These are phyloP conservation scores for Plasmodium knowlesi DNA, from an alignment of 169 alveolate genomes.

Conservation along the genomic window DNA sequence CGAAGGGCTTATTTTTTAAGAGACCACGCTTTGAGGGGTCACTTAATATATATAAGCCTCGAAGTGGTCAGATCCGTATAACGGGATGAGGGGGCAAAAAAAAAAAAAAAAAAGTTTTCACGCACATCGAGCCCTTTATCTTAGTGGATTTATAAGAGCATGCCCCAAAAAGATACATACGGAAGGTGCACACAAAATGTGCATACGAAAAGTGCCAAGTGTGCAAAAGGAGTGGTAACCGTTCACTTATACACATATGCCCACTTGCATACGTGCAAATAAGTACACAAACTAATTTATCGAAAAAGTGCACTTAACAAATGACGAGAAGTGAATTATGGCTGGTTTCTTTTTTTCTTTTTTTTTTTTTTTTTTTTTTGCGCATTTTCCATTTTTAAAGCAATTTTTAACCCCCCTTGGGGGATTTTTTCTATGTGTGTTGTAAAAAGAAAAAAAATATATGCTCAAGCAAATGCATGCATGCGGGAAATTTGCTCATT, in stretches of 20 bases:
- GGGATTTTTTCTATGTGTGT: neutral
- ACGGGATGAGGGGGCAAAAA: neutral
- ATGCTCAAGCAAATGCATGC: neutral
- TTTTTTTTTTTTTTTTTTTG: neutral
- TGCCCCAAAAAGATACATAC: neutral
- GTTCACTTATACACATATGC: neutral
- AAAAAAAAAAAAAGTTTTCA: neutral
- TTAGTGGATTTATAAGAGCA: neutral
- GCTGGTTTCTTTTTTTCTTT: neutral
- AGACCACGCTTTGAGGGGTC: neutral
- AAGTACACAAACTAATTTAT: neutral
- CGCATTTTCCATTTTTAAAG: neutral
- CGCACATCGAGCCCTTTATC: neutral
- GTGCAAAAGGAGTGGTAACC: neutral
- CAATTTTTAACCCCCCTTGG: neutral
- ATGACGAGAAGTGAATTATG: neutral
- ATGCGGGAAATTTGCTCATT: neutral
- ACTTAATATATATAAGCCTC: neutral
- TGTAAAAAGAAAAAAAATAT: neutral
- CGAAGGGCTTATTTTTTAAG: neutral
- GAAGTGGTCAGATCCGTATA: neutral
- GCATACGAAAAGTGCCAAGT: neutral
- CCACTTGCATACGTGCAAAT: neutral
- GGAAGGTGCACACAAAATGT: neutral
- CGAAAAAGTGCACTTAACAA: neutral